Evolutionary conservation across 2,329 filamentous ascomycete species (phyloP), one percentile per base, ranked within the genome.

Genomic region (Colletotrichum tofieldiae): DNA sequence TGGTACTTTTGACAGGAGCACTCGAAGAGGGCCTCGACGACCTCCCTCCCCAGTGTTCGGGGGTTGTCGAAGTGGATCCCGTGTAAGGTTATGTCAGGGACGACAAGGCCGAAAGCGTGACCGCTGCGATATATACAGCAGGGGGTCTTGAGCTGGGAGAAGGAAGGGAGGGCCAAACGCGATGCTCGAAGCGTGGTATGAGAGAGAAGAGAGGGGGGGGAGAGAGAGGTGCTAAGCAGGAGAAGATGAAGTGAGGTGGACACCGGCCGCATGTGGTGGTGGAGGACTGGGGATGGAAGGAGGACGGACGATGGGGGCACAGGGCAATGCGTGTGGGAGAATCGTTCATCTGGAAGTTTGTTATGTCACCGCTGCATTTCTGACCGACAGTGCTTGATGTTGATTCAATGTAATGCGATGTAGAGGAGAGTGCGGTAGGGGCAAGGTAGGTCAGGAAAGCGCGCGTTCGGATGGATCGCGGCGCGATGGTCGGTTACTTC

Each of bases 381-480:
- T 35, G 43, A 37, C 58, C 29, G 32, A 32, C 23, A 14, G n/a
- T 41, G 11, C 2, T 12, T 12, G 12, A 20, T 7, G 20, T 49
- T 20, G 9, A 49, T 49, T 16, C 1, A 35, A 45, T 60, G 16
- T 60, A 20, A 20, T 26, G 6, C 29, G 26, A 43, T 32, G 18
- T 23, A 35, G 45, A 2, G 32, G 52, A n/a, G 23, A 20, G 32
- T 11, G 37, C 32, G 11, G 9, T 20, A 7, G 8, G 9, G n/a
- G 29, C 18, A 35, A 49, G 26, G 51, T n/a, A 26, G 49, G 26
- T n/a, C 26, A 32, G 64, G 64, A 58, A 71, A 43, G 64, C 47
- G 55, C 51, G 16, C 49, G 63, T 71, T 71, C 56, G 43, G 68
- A 67, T 67, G 56, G 64, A 67, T 62, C 68, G 66, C 56, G 64